Base-by-base conservation (phyloP, 305 asterid species). In the Fraxinus paxiana region DNA sequence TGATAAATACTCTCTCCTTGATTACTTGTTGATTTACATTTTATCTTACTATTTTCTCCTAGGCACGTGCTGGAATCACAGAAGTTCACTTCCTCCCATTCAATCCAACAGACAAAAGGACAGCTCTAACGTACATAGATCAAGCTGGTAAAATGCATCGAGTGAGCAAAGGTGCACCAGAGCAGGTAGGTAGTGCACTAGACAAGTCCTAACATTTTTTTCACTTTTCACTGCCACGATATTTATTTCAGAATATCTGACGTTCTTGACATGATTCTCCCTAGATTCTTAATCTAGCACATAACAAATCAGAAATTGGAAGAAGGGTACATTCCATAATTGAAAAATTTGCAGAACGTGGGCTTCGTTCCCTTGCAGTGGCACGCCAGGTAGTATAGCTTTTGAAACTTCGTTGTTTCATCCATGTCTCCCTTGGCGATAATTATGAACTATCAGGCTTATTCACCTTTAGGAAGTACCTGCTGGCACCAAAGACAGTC, bases 121-220 rank as follows among this genome's bases (percentile, higher is more conserved):
- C 90, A 59, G 90, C 92, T 41, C 82, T 89, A 69, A 89, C 90
- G 30, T 89, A 89, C 84, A 79, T 80, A 84, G 90, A 89, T 35
- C 85, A 80, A 74, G 85, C 82, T 73, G 92, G 88, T 63, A 87
- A 83, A 78, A 89, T 87, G 92, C 90, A 85, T 70, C 85, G 90
- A 84, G 91, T 86, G 83, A 89, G 91, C 86, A 90, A 90, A 84
- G 93, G 93, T 4, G 91, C 91, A 51, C 93, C 91, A 5, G 91
- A 90, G 83, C 63, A 54, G 63, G 63, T 54, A n/a, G 63, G 63
- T 17, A 54, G 63, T n/a, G 2, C 7, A 51, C 22, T 51, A n/a
- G 63, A 51, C 63, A 51, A 51, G 24, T 6, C 63, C 63, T n/a
- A 17, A n/a, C 24, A 54, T n/a, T 54, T 54, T 48, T 54, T 17